Percentiles rank a stretch among this genome's conserved stretches.
Evolutionary conservation across 2,329 filamentous ascomycete genomes (phyloP).

Genomic region (Verticillium nubilum): DNA sequence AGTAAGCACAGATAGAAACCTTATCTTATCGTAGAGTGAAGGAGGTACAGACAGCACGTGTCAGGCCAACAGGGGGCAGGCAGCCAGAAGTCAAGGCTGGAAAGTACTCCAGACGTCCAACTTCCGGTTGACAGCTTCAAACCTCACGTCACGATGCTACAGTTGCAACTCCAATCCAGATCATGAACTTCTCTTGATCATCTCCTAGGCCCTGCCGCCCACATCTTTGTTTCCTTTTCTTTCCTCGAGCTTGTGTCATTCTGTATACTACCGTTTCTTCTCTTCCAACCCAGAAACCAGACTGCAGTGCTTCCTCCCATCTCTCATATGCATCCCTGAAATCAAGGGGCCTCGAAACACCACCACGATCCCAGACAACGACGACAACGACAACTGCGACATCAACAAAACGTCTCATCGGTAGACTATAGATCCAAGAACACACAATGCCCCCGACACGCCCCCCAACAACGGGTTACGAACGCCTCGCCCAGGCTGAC

Average conservation of each 20-base stretch:
- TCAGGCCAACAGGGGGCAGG: neutral
- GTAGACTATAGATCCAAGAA: neutral
- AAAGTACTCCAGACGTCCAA: neutral
- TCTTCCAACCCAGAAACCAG: neutral
- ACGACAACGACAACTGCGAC: neutral
- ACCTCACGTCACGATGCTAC: neutral
- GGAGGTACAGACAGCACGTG: no score
- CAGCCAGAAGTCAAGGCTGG: neutral
- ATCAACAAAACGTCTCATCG: neutral
- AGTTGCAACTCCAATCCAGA: neutral
- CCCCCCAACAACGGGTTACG: slow-evolving; percentile 75
- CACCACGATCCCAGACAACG: neutral
- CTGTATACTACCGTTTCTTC: neutral
- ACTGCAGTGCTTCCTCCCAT: neutral
- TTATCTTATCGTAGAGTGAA: no score
- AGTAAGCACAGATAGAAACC: no score
- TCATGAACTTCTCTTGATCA: neutral
- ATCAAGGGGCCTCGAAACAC: neutral
- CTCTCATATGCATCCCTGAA: neutral
- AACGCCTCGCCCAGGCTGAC: slow-evolving; percentile 77
- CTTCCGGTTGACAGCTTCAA: neutral
- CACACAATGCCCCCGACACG: slow-evolving; percentile 59
- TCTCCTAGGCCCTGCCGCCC: neutral
- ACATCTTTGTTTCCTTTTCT: neutral
- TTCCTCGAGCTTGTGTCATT: neutral